phyloP scores from a whole-genome alignment of 1,284 basidiomycete species.

The Vanrija sp. region DNA sequence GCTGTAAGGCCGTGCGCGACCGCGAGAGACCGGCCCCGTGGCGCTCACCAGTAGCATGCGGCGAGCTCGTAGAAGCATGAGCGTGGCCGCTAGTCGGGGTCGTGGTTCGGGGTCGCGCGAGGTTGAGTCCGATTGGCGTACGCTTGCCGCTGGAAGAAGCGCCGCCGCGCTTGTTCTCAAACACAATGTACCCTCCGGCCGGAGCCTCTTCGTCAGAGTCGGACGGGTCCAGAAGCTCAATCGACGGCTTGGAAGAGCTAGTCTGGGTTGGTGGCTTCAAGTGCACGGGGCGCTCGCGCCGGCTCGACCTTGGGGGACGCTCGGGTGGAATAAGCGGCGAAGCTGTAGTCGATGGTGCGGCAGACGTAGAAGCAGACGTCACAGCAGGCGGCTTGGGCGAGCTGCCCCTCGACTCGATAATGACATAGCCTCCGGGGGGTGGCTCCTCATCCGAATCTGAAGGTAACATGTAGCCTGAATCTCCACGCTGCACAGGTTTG shows the following conservation, averaged over 20 bases:
- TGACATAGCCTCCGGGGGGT: conserved; percentile 44
- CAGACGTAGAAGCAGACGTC: background rate
- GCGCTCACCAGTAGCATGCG: too few species aligned
- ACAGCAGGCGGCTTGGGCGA: conserved; percentile 1
- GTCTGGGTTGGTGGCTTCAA: background rate
- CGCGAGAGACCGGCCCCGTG: background rate
- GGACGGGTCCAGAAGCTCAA: conserved; percentile 38
- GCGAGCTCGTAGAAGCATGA: too few species aligned
- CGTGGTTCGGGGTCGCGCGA: too few species aligned
- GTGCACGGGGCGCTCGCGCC: background rate
- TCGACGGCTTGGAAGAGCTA: conserved; percentile 1
- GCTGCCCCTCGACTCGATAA: conserved; percentile 26
- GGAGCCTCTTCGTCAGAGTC: conserved; percentile 50
- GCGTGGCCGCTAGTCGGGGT: too few species aligned
- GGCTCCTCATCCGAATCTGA: conserved; percentile 50
- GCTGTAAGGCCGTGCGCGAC: conserved; percentile 5
- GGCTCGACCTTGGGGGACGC: conserved; percentile 7
- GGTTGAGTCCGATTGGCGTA: too few species aligned
- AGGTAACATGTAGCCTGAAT: conserved; percentile 43
- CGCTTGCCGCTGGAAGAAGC: background rate
- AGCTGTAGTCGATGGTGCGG: background rate
- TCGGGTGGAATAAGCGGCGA: conserved; percentile 1
- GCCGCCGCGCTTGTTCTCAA: conserved; percentile 10
- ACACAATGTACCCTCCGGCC: conserved; percentile 34
- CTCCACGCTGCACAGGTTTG: conserved; percentile 28